phyloP scores from a whole-genome alignment of 495 filamentous ascomycete genomes.

The Penicillium dipodomyicola region DNA sequence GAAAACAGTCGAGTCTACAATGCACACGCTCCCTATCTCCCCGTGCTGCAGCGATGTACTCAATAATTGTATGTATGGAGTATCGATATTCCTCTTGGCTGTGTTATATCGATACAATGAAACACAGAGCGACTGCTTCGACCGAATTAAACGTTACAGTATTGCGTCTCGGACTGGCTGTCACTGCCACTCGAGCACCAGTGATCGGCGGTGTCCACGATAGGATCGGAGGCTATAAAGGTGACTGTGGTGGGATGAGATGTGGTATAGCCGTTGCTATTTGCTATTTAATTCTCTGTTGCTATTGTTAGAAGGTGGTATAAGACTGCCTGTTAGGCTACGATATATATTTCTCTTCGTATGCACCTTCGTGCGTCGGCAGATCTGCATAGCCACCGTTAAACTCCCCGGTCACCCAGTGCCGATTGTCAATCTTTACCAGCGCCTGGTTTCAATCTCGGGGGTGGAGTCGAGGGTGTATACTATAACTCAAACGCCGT shows the following conservation, averaged over 20 bases:
- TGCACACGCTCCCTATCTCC: constrained; percentile 10
- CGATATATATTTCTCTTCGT: neutral
- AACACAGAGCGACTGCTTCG: neutral
- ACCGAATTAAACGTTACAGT: neutral
- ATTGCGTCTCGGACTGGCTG: constrained; percentile 5
- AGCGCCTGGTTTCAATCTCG: neutral
- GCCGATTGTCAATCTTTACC: neutral
- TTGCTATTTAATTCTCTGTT: neutral
- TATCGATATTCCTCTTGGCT: constrained; percentile 5
- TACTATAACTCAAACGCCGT: neutral
- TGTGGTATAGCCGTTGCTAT: neutral
- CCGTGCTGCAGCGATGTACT: neutral
- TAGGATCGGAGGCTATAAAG: constrained; percentile 1
- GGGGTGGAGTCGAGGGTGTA: neutral
- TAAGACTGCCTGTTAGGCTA: constrained; percentile 12
- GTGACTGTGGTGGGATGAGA: neutral
- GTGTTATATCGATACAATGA: neutral
- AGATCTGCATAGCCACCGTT: constrained; percentile 13
- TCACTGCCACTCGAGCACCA: constrained; percentile 8
- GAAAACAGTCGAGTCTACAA: neutral
- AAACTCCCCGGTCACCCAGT: neutral
- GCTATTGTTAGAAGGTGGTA: constrained; percentile 8
- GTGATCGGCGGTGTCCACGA: constrained; percentile 7
- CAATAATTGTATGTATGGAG: neutral
- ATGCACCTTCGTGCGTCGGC: neutral